Evolutionary conservation across 2,329 filamentous ascomycete species (phyloP), one percentile per base, ranked within the genome.

Genomic region (Scleromitrula shiraiana): DNA sequence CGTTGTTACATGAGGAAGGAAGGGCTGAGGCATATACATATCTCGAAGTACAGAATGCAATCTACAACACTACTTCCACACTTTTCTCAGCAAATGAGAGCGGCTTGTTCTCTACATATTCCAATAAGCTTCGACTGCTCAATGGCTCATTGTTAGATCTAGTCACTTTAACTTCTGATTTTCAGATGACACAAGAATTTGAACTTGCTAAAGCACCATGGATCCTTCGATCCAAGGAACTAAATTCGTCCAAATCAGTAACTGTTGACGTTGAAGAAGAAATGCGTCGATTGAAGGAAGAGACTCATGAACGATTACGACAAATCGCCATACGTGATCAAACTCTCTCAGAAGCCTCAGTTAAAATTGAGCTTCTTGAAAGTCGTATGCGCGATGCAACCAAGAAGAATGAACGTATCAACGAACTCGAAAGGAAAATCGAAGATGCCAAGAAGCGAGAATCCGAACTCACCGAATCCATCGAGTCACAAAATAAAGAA

Each of bases 281-380:
- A 64, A 76, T 96, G 46, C 79, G 84, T 6, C 80, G 83, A 17
- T 72, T 95, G 49, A 88, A 83, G 59, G 86, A 90, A 45, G 84
- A 91, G 56, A 78, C 93, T 56, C 80, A 83, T 55, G 87, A 91
- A 60, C 82, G 85, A 17, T 83, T 86, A 3, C 81, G 83, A 46
- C 74, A 78, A 3, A 75, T 88, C 49, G 80, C 83, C 1, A 76
- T 83, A 54, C 82, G 83, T 53, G 88, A 95, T 56, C 86, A 90
- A 63, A 82, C 83, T 29, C 78, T 95, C 44, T 89, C 94, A 65
- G 91, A 94, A 50, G 77, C 87, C 20, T 78, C 83, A n/a, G 84
- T 96, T 57, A 90, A 93, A 66, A 95, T 96, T 57, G 91, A 96
- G 67, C 87, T 93, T 33, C 80, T 97, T 30, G 87, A 95, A 65